These are phyloP conservation scores for Euphorbia peplus DNA, from an alignment of 345 rosid species.

Conservation along the genomic window DNA sequence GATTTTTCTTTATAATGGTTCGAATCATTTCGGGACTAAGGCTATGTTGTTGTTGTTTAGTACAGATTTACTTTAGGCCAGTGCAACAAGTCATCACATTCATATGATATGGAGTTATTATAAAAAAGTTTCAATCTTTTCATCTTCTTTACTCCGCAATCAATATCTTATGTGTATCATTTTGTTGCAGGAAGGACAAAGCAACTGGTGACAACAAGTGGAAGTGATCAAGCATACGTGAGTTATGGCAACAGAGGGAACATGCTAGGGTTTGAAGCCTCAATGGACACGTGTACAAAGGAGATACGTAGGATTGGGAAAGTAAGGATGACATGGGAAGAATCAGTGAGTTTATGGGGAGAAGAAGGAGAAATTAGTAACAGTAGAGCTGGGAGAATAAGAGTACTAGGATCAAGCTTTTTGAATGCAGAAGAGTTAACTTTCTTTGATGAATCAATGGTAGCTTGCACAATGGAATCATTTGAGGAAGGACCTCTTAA, in stretches of 20 bases:
- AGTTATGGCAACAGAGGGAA: too few species aligned
- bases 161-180: neutral
- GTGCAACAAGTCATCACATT: too few species aligned
- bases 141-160: neutral
- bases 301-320: conserved; percentile 88
- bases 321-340: conserved; percentile 94
- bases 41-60: too few species aligned
- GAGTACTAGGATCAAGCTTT: conserved; percentile 72
- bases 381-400: conserved; percentile 75
- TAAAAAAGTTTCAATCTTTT: neutral
- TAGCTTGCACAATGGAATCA: conserved; percentile 82
- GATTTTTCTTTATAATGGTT: too few species aligned
- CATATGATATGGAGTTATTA: too few species aligned
- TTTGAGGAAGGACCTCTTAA: conserved; percentile 71
- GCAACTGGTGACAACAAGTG: conserved; percentile 47
- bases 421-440: conserved; percentile 82
- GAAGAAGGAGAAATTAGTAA: conserved; percentile 79
- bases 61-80: too few species aligned
- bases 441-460: conserved; percentile 79
- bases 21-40: too few species aligned
- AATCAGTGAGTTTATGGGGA: conserved; percentile 91
- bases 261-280: conserved; percentile 52
- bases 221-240: too few species aligned
- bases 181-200: conserved; percentile 57
- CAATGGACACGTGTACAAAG: conserved; percentile 35